Base-by-base conservation (phyloP, 495 filamentous ascomycete species). In the Neurospora sp. region DNA sequence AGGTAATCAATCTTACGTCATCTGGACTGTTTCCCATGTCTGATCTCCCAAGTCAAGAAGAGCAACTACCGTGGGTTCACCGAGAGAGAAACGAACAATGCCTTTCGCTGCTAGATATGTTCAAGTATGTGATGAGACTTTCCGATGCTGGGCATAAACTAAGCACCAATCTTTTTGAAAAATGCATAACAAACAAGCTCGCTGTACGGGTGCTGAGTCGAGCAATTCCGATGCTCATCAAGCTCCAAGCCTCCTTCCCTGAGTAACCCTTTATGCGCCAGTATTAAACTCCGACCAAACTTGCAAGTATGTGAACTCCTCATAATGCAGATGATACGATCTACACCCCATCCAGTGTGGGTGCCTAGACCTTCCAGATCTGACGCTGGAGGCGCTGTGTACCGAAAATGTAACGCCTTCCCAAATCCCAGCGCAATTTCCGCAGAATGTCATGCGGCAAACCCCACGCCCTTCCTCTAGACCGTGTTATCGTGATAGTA, bases 401-500 rank as follows among this genome's bases (percentile, higher is more conserved):
- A 18, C 14, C 54, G 54, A 35, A 66, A 35, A 66, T 16, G 54
- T 66, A 31, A 66, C 27, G 7, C 27, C 14, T 37, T 66, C 27
- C 27, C 12, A 66, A 9, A 16, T 66, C 14, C 27, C 54, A 66
- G 27, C 12, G 54, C 6, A 37, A 35, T 35, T 35, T 66, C 31
- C 54, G 27, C 3, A 37, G 12, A 4, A 31, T 66, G 14, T 66
- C 12, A 6, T 18, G 14, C 27, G 27, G 14, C 14, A 5, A 1
- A 9, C 12, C 23, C 14, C 23, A n/a, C 14, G 12, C 3, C 27
- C 14, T 23, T 12, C 23, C 54, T 62, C 88, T 83, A 95, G 69
- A 97, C 92, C 69, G 88, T 90, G 78, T 93, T 92, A 79, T 97
- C 93, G 79, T 97, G 90, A 77, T 95, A 97, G 70, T 91, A 89